Evolutionary conservation across 306 rosid genomes (phyloP), one percentile per base, ranked within the genome.

Genomic region (Cyclanthera cordifolia): DNA sequence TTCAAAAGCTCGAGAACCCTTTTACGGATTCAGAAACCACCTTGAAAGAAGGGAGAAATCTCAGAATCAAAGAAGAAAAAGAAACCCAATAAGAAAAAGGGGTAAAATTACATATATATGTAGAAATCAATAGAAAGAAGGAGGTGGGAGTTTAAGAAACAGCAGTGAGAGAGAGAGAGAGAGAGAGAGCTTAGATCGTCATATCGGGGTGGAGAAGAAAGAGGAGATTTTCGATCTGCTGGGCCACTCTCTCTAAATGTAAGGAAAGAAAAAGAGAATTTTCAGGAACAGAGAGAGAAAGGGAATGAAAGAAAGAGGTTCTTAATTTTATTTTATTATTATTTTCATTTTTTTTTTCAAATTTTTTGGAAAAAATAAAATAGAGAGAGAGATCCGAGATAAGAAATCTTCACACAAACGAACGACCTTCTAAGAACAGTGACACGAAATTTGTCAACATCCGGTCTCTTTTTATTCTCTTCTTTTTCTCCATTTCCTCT

Each of bases 371-470:
- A 77, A 82, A 75, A 54, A 34, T 61, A 59, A 19, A 43, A n/a
- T n/a, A 77, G 64, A 85, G 86, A 85, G 87, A 86, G 98, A 89
- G 87, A 89, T 92, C 98, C 96, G 83, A 93, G 93, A 89, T 87
- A 87, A 91, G 96, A 89, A 92, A 85, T 89, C 91, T 87, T 75
- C 93, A 76, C 88, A 79, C 85, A 82, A 87, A 89, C 95, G 88
- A 89, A 89, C 89, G 95, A 92, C 87, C 90, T 89, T 93, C 95
- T 80, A 83, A 85, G 94, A 89, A 93, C 95, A 93, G 91, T 87
- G 96, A 93, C 98, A 87, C 83, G 87, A 87, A 83, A 87, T 93
- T 89, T 93, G 98, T 93, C 98, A 84, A 89, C 90, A 87, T 89
- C 95, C 89, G 95, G 91, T 93, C 95, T 89, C 93, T 80, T 89